phyloP scores from a whole-genome alignment of 495 filamentous ascomycete genomes.

The Neurospora sp. region DNA sequence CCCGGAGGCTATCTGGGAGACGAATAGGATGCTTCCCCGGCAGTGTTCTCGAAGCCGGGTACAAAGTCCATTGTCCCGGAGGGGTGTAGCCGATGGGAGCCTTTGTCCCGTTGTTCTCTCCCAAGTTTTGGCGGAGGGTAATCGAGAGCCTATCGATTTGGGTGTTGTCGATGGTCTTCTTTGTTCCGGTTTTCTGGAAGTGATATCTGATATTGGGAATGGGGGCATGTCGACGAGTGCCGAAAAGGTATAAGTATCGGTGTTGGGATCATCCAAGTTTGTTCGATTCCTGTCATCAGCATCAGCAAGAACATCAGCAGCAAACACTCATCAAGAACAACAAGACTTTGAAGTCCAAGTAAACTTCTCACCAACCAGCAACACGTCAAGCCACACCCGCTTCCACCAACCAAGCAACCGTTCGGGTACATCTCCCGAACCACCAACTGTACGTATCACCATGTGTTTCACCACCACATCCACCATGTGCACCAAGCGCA shows the following conservation, averaged over 20 bases:
- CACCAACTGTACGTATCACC: neutral
- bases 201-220: neutral
- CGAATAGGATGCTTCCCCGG: neutral
- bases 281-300: neutral
- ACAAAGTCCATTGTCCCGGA: neutral
- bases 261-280: neutral
- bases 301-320: neutral
- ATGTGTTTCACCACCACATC: neutral
- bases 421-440: neutral
- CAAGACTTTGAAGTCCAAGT: neutral
- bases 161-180: neutral
- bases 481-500: neutral
- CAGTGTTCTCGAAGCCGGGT: neutral
- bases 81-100: neutral
- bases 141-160: neutral
- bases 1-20: neutral
- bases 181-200: neutral
- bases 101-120: neutral
- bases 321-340: neutral
- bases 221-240: neutral
- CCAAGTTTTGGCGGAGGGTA: neutral
- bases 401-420: neutral
- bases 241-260: neutral
- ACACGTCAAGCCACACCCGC: neutral
- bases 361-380: neutral